phyloP scores from a whole-genome alignment of 495 filamentous ascomycete species.

The Pyronema omphalodes region DNA sequence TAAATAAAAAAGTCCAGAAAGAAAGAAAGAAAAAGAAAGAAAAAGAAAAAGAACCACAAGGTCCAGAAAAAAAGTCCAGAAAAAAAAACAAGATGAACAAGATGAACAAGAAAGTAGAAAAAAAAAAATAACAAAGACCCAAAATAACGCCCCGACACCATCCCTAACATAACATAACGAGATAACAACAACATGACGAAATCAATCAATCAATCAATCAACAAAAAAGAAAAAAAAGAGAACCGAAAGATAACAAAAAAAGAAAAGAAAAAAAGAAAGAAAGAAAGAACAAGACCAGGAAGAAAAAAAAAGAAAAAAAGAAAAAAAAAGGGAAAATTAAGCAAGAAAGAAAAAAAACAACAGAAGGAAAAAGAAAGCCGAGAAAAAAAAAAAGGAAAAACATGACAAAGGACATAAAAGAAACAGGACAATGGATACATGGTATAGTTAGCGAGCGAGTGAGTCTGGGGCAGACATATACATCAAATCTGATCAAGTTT shows the following conservation, averaged over 20 bases:
- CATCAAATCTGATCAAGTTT: neutral
- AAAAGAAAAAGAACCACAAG: no score
- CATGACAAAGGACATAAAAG: neutral
- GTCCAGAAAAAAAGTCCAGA: neutral
- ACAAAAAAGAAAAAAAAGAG: neutral
- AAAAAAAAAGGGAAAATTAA: neutral
- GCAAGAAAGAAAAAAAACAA: neutral
- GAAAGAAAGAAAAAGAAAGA: no score
- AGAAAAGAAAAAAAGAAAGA: neutral
- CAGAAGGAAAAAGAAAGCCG: neutral
- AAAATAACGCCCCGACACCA: no score
- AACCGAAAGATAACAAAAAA: neutral
- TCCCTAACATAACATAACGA: neutral
- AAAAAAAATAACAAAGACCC: no score
- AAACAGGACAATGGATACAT: neutral
- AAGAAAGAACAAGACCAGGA: neutral
- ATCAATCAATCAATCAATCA: neutral
- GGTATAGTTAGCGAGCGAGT: neutral
- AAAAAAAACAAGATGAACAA: neutral
- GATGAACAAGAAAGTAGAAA: neutral
- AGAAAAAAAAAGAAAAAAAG: neutral
- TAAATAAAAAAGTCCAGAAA: no score
- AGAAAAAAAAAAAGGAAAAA: neutral
- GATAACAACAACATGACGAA: neutral
- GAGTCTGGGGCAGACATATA: neutral